Evolutionary conservation across 106 monocot genomes (phyloP), one percentile per base, ranked within the genome.

Genomic region (Chionographis japonica): DNA sequence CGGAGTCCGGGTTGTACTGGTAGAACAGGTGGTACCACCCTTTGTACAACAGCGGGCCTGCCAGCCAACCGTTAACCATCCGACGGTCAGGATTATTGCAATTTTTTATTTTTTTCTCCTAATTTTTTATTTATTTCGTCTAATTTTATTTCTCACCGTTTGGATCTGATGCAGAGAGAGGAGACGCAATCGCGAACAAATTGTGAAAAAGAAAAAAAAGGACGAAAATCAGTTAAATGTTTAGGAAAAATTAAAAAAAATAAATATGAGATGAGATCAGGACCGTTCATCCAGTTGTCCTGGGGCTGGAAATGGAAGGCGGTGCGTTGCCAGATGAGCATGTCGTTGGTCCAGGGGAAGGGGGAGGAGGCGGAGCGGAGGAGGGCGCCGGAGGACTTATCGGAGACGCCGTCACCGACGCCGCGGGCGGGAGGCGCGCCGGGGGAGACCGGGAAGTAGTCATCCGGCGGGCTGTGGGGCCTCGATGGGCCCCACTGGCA

Each of bases 21-120:
- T 88, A 88, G 73, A 88, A 88, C 8, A 88, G 66, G n/a, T 88
- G 88, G 78, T 88, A 89, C 89, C 89, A 89, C 0, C 89, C 89
- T 36, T 79, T 85, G 77, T 85, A 85, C 56, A 58, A 89, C 17
- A 85, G 20, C 9, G 89, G 89, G 4, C 85, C 85, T 84, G 75
- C 37, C 13, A 3, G 36, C 2, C 12, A 6, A 4, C 52, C 35
- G 15, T 19, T 15, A n/a, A 8, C 50, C 18, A 58, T 66, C 27
- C 27, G 27, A 27, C 27, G 27, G 27, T 27, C 27, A 27, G 27
- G 27, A 27, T 27, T 27, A 27, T 6, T 6, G 1, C 35, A 4
- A 18, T 15, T 46, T 14, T 37, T 52, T 16, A 19, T 39, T 36
- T 42, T 37, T 4, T 14, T 27, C 27, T 13, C 12, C 41, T 6